A percentile compares a stretch with the other conserved stretches of the same genome.
These are phyloP conservation scores for Saturnispora besseyi DNA, from an alignment of 805 yeast species.

Conservation along the genomic window DNA sequence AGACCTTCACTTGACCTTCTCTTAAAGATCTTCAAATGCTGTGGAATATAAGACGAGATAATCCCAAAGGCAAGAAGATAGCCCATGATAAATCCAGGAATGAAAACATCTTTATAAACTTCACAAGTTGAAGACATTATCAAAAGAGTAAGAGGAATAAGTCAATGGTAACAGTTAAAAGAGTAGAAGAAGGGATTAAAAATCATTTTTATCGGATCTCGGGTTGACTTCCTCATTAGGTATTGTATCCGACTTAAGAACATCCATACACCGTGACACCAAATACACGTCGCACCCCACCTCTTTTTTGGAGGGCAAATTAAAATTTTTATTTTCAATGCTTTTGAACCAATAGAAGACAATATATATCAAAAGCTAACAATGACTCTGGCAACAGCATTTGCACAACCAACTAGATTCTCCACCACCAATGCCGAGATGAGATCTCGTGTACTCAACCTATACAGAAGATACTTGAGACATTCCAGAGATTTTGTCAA, in stretches of 20 bases:
- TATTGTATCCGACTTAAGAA: not conserved
- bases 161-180: not conserved
- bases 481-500: conserved; percentile 43
- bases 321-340: not conserved
- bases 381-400: conserved; percentile 67
- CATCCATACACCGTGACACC: not conserved
- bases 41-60: conserved; percentile 65
- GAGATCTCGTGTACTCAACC: conserved; percentile 51
- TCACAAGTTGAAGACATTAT: conserved; percentile 25
- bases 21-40: conserved; percentile 48
- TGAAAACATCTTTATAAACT: conserved; percentile 38
- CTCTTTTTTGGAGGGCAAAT: not conserved
- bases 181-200: not conserved
- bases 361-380: not conserved
- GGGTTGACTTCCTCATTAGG: not conserved
- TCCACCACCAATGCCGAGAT: conserved; percentile 53
- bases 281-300: not conserved
- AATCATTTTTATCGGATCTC: not conserved
- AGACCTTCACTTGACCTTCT: conserved; percentile 69
- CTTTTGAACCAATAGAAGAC: not conserved
- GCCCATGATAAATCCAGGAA: conserved; percentile 34
- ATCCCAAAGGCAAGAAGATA: conserved; percentile 56
- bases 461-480: conserved; percentile 68
- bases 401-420: conserved; percentile 72
- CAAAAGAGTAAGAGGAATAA: not conserved